Evolutionary conservation across 2,329 filamentous ascomycete species (phyloP).

Genomic region (Escovopsis sp.): DNA sequence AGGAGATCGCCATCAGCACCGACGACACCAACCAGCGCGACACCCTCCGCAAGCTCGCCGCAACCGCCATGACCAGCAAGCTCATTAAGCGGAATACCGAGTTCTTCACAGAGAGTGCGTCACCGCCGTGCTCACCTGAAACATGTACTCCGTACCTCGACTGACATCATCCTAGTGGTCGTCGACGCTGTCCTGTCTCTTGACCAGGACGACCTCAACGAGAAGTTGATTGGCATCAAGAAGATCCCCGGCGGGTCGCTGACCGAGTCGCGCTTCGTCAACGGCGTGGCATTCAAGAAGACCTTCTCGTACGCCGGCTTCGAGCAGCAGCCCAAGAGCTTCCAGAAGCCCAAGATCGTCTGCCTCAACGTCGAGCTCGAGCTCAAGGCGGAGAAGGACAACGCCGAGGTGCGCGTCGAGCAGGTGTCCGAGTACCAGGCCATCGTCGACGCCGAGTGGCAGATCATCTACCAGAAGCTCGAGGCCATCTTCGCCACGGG

Average conservation of each 20-base stretch:
- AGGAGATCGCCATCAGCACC: conserved; percentile 86
- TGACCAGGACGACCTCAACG: conserved; percentile 93
- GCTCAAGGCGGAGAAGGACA: conserved; percentile 98
- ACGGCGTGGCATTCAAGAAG: conserved; percentile 99
- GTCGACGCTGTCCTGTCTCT: conserved; percentile 91
- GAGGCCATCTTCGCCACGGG: conserved; percentile 88
- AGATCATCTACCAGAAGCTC: conserved; percentile 99
- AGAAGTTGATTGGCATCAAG: conserved; percentile 95
- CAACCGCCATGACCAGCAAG: conserved; percentile 98
- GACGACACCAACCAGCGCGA: conserved; percentile 72
- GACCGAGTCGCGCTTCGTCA: conserved; percentile 91
- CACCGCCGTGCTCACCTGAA: conserved; percentile 15
- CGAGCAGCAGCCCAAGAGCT: conserved; percentile 95
- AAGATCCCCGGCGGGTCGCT: conserved; percentile 94
- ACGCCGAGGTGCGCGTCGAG: conserved; percentile 93
- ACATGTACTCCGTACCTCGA: no score
- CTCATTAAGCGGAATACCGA: conserved; percentile 92
- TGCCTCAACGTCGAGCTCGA: conserved; percentile 97
- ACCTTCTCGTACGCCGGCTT: conserved; percentile 98
- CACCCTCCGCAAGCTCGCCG: conserved; percentile 77
- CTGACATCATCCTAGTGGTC: conserved; percentile 55
- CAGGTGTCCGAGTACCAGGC: conserved; percentile 99
- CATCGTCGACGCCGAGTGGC: conserved; percentile 98
- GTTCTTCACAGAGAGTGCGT: conserved; percentile 89
- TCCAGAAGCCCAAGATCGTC: conserved; percentile 88